Evolutionary conservation across 192 early-diverging fungal genomes (phyloP), one percentile per base, ranked within the genome.

Genomic region (Jimgerdemannia flammicorona): DNA sequence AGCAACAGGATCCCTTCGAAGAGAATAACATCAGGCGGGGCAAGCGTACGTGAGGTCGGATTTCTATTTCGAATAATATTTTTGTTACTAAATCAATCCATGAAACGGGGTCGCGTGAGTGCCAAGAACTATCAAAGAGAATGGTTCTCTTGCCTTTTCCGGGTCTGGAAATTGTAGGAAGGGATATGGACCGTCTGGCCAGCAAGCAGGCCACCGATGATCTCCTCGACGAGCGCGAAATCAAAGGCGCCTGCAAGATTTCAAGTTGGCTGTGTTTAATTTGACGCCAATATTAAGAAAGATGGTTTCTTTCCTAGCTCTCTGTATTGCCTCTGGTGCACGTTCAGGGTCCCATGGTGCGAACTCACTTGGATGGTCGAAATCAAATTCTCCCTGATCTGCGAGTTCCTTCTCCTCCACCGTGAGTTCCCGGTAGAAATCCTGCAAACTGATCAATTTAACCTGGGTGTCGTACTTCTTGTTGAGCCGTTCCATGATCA

Each of bases 1-100:
- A 97, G 84, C 54, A 91, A 86, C 70, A 94, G 83, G 8, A 91
- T 93, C 69, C 95, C 95, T 54, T 92, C 92, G 4, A 95, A 77
- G 40, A 97, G 86, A 63, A 94, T 86, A 19, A 95, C 91, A 65
- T 89, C 86, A 8, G 92, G 90, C 9, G 69, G 69, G 4, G 81
- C 78, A 17, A 84, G 84, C 44, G 74, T 76, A 43, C 70, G 76
- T 64, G 73, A 70, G 74, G 75, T 49, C n/a, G 49, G 40, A 70
- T 77, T 66, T 64, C 64, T n/a, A 49, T 72, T n/a, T 20, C 40
- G 44, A 44, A 75, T 49, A 54, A 63, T 71, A 14, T 69, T 41
- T 40, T 40, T 18, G n/a, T 70, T 64, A 11, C 10, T 43, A 42
- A 8, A 69, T 4, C 10, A 2, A 17, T 3, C 72, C 70, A 39